Percentiles rank a stretch among this genome's conserved stretches.
Conservation (phyloP, 306 rosid species). For the Pterocarpus macrocarpus region DNA sequence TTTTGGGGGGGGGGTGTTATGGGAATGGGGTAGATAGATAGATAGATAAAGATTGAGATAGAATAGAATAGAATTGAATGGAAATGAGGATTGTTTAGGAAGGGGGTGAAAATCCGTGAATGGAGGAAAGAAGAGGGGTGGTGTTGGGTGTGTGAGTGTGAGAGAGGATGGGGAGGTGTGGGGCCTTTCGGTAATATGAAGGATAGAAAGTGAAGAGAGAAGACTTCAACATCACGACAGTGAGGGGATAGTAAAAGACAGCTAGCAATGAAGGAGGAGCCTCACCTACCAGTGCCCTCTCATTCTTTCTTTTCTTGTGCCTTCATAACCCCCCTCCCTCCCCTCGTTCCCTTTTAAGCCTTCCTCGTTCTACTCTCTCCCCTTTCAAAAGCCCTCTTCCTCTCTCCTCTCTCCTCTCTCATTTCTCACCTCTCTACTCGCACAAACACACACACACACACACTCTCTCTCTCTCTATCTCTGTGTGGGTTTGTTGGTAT, state of each 20-base stretch:
- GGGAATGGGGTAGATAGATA: too few relatives aligned
- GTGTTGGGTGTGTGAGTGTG: conserved; percentile 17
- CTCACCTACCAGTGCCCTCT: conserved; percentile 72
- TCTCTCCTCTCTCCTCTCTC: not conserved
- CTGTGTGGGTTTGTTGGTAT: too few relatives aligned
- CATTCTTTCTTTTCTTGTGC: conserved; percentile 50
- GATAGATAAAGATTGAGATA: too few relatives aligned
- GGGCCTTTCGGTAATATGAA: conserved; percentile 62
- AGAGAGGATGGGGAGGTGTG: conserved; percentile 47
- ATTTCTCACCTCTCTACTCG: not conserved
- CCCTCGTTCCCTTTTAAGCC: conserved; percentile 60
- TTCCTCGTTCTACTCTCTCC: conserved; percentile 54
- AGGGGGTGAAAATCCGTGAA: conserved; percentile 65
- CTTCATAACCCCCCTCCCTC: conserved; percentile 51
- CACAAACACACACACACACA: not conserved
- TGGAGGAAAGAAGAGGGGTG: conserved; percentile 20
- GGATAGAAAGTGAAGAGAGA: conserved; percentile 53
- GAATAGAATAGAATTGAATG: not conserved
- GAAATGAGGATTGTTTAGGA: not conserved
- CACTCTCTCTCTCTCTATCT: not conserved
- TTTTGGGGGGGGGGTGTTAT: too few relatives aligned
- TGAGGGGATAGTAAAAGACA: conserved; percentile 74
- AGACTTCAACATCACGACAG: conserved; percentile 82
- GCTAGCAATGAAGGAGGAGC: conserved; percentile 95
- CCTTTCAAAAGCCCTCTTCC: conserved; percentile 56